A percentile compares a stretch with the other conserved stretches of the same genome.
These are phyloP conservation scores for Colletotrichum lentis DNA, from an alignment of 2,329 filamentous ascomycete genomes.

Conservation along the genomic window DNA sequence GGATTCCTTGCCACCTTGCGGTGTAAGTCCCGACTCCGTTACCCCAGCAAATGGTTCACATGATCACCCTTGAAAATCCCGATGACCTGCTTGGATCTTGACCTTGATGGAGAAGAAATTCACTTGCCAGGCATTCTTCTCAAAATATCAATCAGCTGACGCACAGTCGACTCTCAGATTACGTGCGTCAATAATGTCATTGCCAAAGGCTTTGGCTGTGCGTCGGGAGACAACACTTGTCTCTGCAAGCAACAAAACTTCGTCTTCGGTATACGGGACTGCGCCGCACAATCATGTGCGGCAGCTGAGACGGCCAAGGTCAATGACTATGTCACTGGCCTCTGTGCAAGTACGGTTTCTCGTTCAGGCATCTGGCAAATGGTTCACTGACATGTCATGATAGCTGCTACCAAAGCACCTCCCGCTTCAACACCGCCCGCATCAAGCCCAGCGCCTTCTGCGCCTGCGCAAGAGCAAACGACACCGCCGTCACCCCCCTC, in stretches of 20 bases:
- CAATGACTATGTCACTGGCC: conserved; percentile 40
- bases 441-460: conserved; percentile 13
- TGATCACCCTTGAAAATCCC: neutral
- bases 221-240: conserved; percentile 47
- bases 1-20: conserved; percentile 33
- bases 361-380: conserved; percentile 1
- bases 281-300: conserved; percentile 47
- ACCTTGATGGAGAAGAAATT: neutral
- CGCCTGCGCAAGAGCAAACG: conserved; percentile 9
- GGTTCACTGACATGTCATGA: neutral
- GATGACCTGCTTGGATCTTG: neutral
- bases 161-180: conserved; percentile 1
- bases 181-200: conserved; percentile 37
- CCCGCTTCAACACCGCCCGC: conserved; percentile 21
- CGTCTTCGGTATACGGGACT: conserved; percentile 51
- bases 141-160: neutral
- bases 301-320: conserved; percentile 44
- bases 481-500: conserved; percentile 10
- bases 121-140: neutral
- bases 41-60: neutral
- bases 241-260: conserved; percentile 52
- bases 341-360: conserved; percentile 45
- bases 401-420: conserved; percentile 25
- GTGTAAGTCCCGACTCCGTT: conserved; percentile 30
- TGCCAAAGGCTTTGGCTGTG: conserved; percentile 42